Evolutionary conservation across 306 rosid species (phyloP).

Genomic region (Arachis hypogaea): DNA sequence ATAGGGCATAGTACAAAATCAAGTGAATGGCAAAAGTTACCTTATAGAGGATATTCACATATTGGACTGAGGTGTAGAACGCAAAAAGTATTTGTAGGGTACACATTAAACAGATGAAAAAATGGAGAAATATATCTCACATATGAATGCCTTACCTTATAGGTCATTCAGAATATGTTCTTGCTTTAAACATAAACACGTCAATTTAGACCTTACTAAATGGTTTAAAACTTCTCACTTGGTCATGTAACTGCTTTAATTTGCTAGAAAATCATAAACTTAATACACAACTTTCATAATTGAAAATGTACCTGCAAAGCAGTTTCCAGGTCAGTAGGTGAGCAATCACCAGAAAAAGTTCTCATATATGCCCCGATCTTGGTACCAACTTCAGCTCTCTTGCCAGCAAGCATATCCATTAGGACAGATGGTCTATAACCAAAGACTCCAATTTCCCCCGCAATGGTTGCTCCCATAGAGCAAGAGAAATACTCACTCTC

Average conservation of each 20-base stretch:
- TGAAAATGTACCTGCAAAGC: conserved; percentile 84
- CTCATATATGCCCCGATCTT: conserved; percentile 97
- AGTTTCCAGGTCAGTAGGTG: conserved; percentile 96
- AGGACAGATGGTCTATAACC: conserved; percentile 93
- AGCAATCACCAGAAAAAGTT: conserved; percentile 91
- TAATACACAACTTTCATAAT: conserved; percentile 20
- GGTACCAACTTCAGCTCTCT: conserved; percentile 96
- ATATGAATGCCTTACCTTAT: not conserved
- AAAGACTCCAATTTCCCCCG: conserved; percentile 96
- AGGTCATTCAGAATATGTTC: conserved; percentile 27
- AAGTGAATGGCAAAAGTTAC: not conserved
- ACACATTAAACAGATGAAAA: not conserved
- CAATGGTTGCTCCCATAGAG: conserved; percentile 94
- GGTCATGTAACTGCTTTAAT: conserved; percentile 16
- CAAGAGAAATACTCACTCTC: conserved; percentile 89
- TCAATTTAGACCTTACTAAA: not conserved
- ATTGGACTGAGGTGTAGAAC: conserved; percentile 17
- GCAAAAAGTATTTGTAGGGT: not conserved
- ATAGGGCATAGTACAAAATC: conserved; percentile 17
- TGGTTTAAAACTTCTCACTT: not conserved
- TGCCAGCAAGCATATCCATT: conserved; percentile 97
- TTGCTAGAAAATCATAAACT: conserved; percentile 27
- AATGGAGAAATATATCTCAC: not conserved
- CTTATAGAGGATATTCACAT: conserved; percentile 4
- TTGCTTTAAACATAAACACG: conserved; percentile 24